Base-by-base conservation (phyloP, 2,329 filamentous ascomycete species). In the Pseudocercospora musae region DNA sequence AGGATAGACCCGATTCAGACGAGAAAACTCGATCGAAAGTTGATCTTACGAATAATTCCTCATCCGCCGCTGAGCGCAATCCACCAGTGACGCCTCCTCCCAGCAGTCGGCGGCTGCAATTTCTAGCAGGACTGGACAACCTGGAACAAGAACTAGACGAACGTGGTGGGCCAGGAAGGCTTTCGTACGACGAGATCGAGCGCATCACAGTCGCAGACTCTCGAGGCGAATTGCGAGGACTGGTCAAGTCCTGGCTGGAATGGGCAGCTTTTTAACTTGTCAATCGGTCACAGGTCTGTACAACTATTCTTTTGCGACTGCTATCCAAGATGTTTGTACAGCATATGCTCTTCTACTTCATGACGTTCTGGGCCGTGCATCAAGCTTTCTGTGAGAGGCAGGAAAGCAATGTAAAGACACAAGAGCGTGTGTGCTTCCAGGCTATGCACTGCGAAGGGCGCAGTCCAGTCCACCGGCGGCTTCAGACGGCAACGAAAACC, bases 171-270 rank as follows among this genome's bases (percentile, higher is more conserved):
- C 90, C 87, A 5, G 94, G 92, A 0, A 86, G 87, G 71, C 79
- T 98, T 53, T 90, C 78, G 72, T 93, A 88, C 67, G 82, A 84
- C 0, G 95, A 98, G 76, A 96, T 98, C 76, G 87, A 91, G 70
- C 79, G 80, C 42, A 87, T 89, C 55, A 91, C 95, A 4, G 60
- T 65, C 79, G 85, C 87, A 69, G 81, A 82, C n/a, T 83, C 87
- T 50, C 65, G 60, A 66, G 85, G 88, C 67, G 85, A 86, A 23
- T 78, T 88, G 58, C 81, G 93, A 64, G 90, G 91, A 68, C 94
- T 96, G 76, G 81, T 97, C 52, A 91, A 91, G 63, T 91, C 87
- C 70, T 98, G 94, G 94, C 91, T 97, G 76, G 93, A 97, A 66
- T 82, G 86, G 82, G 85, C 85, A 70, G 81, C 82, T 74, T 85